Percentiles rank a stretch among this genome's conserved stretches.
These are phyloP conservation scores for Geoglossum glabrum DNA, from an alignment of 495 filamentous ascomycete species.

Conservation along the genomic window DNA sequence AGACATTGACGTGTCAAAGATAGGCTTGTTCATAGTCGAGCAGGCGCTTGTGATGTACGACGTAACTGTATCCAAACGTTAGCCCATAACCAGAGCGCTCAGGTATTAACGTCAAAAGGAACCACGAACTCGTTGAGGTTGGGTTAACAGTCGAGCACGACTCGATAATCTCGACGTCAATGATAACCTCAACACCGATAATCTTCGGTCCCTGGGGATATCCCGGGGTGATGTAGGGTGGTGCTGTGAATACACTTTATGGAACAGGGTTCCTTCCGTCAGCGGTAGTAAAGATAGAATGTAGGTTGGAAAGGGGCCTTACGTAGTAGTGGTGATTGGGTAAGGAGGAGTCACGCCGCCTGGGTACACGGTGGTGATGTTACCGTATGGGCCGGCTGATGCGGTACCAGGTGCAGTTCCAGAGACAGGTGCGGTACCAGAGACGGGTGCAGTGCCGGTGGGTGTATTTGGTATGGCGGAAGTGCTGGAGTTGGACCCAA, in stretches of 20 bases:
- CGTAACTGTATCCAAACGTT: slow-evolving; percentile 5
- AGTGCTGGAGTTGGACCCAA: not conserved
- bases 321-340: not conserved
- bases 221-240: slow-evolving; percentile 9
- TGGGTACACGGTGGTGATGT: not conserved
- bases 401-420: too few species aligned
- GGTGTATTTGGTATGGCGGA: not conserved
- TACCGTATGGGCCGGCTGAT: too few species aligned
- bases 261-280: not conserved
- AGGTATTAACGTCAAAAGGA: not conserved
- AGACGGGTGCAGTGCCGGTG: too few species aligned
- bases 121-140: not conserved
- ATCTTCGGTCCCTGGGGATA: slow-evolving; percentile 10
- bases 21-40: slow-evolving; percentile 10
- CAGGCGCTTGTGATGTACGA: slow-evolving; percentile 6
- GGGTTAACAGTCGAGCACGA: not conserved
- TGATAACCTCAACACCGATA: slow-evolving; percentile 11
- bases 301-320: not conserved
- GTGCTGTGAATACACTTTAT: slow-evolving; percentile 4
- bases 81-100: not conserved
- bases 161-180: slow-evolving; percentile 5
- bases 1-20: slow-evolving; percentile 9
- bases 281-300: not conserved
- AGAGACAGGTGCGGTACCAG: too few species aligned
- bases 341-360: too few species aligned